These are phyloP conservation scores for Acorus gramineus DNA, from an alignment of 106 monocot species.

Conservation along the genomic window DNA sequence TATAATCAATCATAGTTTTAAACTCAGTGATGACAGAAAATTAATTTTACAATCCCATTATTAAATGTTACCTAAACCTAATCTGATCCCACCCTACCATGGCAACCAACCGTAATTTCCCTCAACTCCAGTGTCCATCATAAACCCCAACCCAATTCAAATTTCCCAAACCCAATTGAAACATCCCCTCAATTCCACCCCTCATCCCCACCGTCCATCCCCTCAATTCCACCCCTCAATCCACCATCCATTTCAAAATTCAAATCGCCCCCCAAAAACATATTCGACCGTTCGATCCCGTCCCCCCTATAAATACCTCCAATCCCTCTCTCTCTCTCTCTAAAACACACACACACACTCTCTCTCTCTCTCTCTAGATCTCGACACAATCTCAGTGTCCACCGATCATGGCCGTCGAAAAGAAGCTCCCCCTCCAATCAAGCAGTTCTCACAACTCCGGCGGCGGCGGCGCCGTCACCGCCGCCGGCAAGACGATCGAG, in stretches of 20 bases:
- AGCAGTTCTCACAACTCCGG: slow-evolving; percentile 57
- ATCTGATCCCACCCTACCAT: no score
- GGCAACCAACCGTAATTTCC: no score
- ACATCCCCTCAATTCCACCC: no score
- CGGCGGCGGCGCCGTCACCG: background rate
- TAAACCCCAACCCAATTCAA: no score
- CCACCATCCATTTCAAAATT: slow-evolving; percentile 12
- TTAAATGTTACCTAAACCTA: no score
- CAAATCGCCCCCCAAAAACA: background rate
- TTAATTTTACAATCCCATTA: no score
- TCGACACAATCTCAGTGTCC: slow-evolving; percentile 42
- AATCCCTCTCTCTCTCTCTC: background rate
- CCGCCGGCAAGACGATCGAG: slow-evolving; percentile 56
- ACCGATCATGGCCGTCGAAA: slow-evolving; percentile 28
- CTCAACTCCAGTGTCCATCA: no score
- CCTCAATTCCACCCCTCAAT: background rate
- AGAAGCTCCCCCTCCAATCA: slow-evolving; percentile 62
- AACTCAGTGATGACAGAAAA: no score
- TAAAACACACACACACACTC: background rate
- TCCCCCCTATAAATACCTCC: background rate
- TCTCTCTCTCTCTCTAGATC: background rate
- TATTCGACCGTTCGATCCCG: slow-evolving; percentile 7
- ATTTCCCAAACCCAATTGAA: no score
- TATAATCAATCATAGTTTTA: no score
- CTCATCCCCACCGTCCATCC: no score